A percentile compares a stretch with the other conserved stretches of the same genome.
phyloP scores from a whole-genome alignment of 108 stramenopile genomes.

The Conticribra guillardii region DNA sequence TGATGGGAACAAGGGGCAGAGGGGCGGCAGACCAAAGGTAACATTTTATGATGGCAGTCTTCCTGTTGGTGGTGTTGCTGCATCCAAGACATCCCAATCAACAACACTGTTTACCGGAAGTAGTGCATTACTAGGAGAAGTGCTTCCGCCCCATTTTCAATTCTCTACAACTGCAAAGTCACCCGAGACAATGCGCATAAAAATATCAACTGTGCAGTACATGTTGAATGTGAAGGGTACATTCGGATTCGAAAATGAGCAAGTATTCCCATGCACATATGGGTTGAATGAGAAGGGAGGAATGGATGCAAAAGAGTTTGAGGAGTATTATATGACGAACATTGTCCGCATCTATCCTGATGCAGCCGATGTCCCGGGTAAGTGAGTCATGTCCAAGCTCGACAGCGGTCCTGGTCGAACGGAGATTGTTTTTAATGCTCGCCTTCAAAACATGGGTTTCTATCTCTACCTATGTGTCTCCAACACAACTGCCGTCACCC shows the following conservation, averaged over 20 bases:
- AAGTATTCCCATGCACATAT: conserved; percentile 10
- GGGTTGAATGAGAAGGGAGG: conserved; percentile 33
- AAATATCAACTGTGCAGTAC: background rate
- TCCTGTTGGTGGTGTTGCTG: background rate
- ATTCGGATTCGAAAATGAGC: conserved; percentile 7
- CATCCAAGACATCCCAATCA: background rate
- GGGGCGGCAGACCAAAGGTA: background rate
- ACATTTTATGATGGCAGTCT: background rate
- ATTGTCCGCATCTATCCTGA: conserved; percentile 23
- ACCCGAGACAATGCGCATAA: background rate
- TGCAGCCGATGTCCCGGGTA: conserved; percentile 11
- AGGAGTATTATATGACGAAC: conserved; percentile 1
- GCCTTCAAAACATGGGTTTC: background rate
- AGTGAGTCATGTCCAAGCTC: conserved; percentile 18
- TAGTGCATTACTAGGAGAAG: conserved; percentile 15
- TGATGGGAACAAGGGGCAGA: background rate
- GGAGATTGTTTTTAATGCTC: background rate
- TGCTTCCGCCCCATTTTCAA: conserved; percentile 20
- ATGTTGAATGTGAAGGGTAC: background rate
- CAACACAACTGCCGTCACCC: background rate
- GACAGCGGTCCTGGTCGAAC: conserved; percentile 23
- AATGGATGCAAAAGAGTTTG: conserved; percentile 17
- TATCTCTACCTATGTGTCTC: conserved; percentile 22
- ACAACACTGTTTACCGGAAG: conserved; percentile 3
- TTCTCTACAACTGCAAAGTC: conserved; percentile 2